Conservation (phyloP, 345 rosid species). For the Hypericum androsaemum region DNA sequence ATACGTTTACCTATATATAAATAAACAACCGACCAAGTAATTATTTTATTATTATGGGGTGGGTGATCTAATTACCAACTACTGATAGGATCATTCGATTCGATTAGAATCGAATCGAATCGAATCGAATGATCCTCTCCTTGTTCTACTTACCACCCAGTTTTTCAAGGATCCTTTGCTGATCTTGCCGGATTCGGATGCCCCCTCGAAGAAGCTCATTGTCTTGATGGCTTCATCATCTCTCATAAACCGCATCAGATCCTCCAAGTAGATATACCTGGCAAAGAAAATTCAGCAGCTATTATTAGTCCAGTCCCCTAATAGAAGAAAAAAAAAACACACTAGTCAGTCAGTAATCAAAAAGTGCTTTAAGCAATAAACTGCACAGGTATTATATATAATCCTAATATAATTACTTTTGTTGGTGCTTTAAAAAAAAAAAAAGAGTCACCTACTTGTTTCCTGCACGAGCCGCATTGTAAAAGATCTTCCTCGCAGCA, state of each 20-base stretch:
- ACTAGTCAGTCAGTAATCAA: no score
- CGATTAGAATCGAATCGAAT: no score
- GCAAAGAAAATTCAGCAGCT: conserved; percentile 6
- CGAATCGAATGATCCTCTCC: no score
- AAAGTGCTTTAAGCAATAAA: no score
- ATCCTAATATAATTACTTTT: no score
- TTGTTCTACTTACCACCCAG: conserved; percentile 74
- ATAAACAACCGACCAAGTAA: background rate
- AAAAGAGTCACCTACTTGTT: conserved; percentile 33
- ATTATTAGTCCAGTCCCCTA: no score
- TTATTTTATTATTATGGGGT: background rate
- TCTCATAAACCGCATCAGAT: conserved; percentile 54
- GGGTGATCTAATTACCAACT: background rate
- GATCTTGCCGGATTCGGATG: conserved; percentile 46
- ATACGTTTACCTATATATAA: conserved; percentile 55
- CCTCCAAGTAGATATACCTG: conserved; percentile 62
- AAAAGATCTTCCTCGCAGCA: conserved; percentile 82
- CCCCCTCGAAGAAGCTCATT: conserved; percentile 65
- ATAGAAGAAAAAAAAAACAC: no score
- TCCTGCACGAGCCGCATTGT: conserved; percentile 51
- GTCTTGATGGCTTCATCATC: conserved; percentile 66
- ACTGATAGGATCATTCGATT: no score
- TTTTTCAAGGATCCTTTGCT: conserved; percentile 65
- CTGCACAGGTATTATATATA: no score
- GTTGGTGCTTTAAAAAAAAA: no score